Evolutionary conservation across 805 yeast species (phyloP), one percentile per base, ranked within the genome.

Genomic region (Zygotorulaspora danielsina): DNA sequence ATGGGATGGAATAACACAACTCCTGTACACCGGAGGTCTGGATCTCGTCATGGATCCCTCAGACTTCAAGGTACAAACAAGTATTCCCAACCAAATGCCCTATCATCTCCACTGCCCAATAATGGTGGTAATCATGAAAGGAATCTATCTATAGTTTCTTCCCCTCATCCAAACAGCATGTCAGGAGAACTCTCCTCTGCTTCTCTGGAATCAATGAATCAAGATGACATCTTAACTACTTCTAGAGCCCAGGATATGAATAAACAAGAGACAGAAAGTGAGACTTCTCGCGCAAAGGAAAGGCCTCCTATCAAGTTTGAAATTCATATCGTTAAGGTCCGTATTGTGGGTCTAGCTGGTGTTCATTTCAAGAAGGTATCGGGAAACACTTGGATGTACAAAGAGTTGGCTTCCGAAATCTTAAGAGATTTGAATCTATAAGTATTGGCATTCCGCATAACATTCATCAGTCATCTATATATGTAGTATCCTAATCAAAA

Each of bases 381-480:
- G 42, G 97, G 97, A 55, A 88, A 90, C 60, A 86, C 96, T 1
- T 89, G 97, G 97, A 77, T 83, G 66, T 89, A 89, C 66, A 89
- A 90, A 68, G 81, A 88, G 7, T 70, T 89, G 56, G 97, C 97
- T 2, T 80, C 90, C 39, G 86, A 81, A 59, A 83, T 89, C 35
- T 73, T 89, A 62, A 72, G 73, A 44, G 84, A 83, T 49, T 70
- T 85, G 59, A 79, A 81, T 46, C 66, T 84, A 48, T 84, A 59
- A 63, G 37, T 29, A 30, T 12, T 29, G n/a, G n/a, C n/a, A n/a
- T n/a, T n/a, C n/a, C n/a, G n/a, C n/a, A n/a, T n/a, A n/a, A n/a
- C n/a, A n/a, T n/a, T n/a, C n/a, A n/a, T n/a, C n/a, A 16, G 8
- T 28, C 13, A 11, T 15, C 9, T 17, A 25, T 27, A 15, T 11